These are phyloP conservation scores for Nigrospora osmanthi DNA, from an alignment of 2,329 filamentous ascomycete species.

Conservation along the genomic window DNA sequence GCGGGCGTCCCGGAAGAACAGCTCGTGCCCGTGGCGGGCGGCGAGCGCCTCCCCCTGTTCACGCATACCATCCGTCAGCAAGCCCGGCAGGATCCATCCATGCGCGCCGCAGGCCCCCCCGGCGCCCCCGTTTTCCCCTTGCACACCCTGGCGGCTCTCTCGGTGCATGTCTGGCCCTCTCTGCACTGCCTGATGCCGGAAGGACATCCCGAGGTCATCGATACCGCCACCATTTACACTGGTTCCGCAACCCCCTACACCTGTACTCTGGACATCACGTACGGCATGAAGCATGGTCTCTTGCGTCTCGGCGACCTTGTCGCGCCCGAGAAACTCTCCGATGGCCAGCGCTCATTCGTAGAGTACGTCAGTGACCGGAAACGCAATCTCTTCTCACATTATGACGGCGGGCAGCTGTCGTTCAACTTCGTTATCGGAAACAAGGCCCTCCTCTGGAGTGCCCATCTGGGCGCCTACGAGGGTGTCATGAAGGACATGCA, in stretches of 20 bases:
- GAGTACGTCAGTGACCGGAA: conserved; percentile 7
- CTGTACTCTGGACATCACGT: conserved; percentile 12
- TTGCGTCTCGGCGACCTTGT: conserved; percentile 5
- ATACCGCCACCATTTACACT: conserved; percentile 9
- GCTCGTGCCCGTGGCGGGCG: conserved; percentile 12
- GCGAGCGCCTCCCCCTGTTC: conserved; percentile 15
- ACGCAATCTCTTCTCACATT: conserved; percentile 7
- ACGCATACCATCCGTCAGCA: conserved; percentile 2
- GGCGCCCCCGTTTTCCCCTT: neutral
- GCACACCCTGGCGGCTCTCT: conserved; percentile 3
- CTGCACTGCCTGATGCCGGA: conserved; percentile 15
- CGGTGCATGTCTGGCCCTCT: conserved; percentile 14
- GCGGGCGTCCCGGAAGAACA: conserved; percentile 14
- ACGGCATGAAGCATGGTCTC: conserved; percentile 11
- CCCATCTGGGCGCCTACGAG: conserved; percentile 13
- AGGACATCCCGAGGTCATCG: conserved; percentile 7
- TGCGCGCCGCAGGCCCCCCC: neutral
- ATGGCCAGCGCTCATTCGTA: conserved; percentile 4
- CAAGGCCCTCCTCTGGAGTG: conserved; percentile 12
- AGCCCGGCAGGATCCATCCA: neutral
- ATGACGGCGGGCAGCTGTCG: conserved; percentile 16
- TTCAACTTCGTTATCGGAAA: conserved; percentile 13
- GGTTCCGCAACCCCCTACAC: conserved; percentile 5
- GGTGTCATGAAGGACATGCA: conserved; percentile 9
- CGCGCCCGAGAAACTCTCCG: conserved; percentile 4